A percentile compares a stretch with the other conserved stretches of the same genome.
Evolutionary conservation across 2,329 filamentous ascomycete genomes (phyloP).

Genomic region (Thermomyces lanuginosus): DNA sequence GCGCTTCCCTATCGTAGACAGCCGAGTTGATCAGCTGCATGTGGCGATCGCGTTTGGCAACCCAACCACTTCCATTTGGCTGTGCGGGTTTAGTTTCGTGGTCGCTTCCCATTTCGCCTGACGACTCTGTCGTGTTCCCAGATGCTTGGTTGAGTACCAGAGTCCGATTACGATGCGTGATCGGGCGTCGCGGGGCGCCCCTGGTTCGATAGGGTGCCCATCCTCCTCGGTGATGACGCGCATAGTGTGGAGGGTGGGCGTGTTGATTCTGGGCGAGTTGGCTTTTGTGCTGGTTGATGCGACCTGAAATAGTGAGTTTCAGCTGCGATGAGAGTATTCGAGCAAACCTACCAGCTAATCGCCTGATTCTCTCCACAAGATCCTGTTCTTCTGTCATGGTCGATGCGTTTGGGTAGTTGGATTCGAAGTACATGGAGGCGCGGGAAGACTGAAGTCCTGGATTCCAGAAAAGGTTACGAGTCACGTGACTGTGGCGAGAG

Average conservation of each 20-base stretch:
- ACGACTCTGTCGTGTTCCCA: slow-evolving; percentile 1
- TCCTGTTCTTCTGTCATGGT: slow-evolving; percentile 40
- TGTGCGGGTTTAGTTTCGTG: slow-evolving; percentile 3
- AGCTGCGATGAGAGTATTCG: slow-evolving; percentile 28
- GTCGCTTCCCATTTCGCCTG: background rate
- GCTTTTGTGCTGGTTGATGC: slow-evolving; percentile 66
- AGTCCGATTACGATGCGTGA: slow-evolving; percentile 39
- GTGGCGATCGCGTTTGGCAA: slow-evolving; percentile 59
- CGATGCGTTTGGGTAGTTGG: background rate
- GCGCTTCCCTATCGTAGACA: slow-evolving; percentile 57
- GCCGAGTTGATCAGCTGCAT: slow-evolving; percentile 69
- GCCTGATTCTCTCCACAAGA: slow-evolving; percentile 39
- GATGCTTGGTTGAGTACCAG: slow-evolving; percentile 45
- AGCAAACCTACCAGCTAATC: slow-evolving; percentile 36
- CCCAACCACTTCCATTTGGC: slow-evolving; percentile 37
- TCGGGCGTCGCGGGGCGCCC: slow-evolving; percentile 20
- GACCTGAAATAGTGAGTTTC: slow-evolving; percentile 34
- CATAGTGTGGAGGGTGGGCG: slow-evolving; percentile 10
- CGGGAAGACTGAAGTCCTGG: background rate
- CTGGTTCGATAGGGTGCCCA: slow-evolving; percentile 31
- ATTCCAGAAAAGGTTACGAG: background rate
- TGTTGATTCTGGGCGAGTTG: slow-evolving; percentile 32
- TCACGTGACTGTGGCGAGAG: slow-evolving; percentile 7
- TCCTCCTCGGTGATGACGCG: slow-evolving; percentile 17
- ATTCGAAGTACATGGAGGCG: slow-evolving; percentile 1